These are phyloP conservation scores for Esteya vermicola DNA, from an alignment of 2,329 filamentous ascomycete species.

Conservation along the genomic window DNA sequence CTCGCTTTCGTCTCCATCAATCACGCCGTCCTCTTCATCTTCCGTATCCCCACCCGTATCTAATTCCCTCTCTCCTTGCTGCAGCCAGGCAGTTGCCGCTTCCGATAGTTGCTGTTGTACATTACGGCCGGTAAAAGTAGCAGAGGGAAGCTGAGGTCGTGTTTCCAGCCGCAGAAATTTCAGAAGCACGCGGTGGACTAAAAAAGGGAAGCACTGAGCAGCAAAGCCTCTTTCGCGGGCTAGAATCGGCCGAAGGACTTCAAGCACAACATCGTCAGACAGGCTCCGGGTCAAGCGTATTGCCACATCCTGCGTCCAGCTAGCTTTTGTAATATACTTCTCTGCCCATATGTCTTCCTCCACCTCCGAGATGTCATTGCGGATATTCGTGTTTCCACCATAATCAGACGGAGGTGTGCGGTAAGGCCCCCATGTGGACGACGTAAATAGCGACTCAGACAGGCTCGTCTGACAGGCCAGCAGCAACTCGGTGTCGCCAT, in stretches of 20 bases:
- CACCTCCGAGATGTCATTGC: neutral
- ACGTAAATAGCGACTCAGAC: conserved; percentile 32
- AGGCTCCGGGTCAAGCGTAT: conserved; percentile 46
- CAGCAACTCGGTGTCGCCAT: conserved; percentile 31
- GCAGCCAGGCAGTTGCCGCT: conserved; percentile 52
- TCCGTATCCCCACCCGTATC: too few relatives aligned
- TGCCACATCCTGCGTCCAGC: conserved; percentile 51
- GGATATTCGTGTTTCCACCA: conserved; percentile 8
- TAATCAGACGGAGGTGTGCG: conserved; percentile 40
- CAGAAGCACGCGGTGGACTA: conserved; percentile 67
- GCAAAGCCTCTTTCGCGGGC: conserved; percentile 54
- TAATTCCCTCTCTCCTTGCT: too few relatives aligned
- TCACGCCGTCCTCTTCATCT: too few relatives aligned
- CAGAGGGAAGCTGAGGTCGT: too few relatives aligned
- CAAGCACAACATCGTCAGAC: conserved; percentile 51
- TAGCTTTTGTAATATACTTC: conserved; percentile 26
- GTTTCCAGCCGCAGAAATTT: too few relatives aligned
- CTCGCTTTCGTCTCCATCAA: too few relatives aligned
- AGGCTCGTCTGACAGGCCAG: conserved; percentile 37
- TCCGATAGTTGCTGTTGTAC: conserved; percentile 51
- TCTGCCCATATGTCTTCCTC: conserved; percentile 20
- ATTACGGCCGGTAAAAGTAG: too few relatives aligned
- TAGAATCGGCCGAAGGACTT: conserved; percentile 53
- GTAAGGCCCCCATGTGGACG: conserved; percentile 44
- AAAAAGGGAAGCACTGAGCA: conserved; percentile 62